Percentiles rank a stretch among this genome's conserved stretches.
These are phyloP conservation scores for Leccinum fallax DNA, from an alignment of 1,284 basidiomycete genomes.

Conservation along the genomic window DNA sequence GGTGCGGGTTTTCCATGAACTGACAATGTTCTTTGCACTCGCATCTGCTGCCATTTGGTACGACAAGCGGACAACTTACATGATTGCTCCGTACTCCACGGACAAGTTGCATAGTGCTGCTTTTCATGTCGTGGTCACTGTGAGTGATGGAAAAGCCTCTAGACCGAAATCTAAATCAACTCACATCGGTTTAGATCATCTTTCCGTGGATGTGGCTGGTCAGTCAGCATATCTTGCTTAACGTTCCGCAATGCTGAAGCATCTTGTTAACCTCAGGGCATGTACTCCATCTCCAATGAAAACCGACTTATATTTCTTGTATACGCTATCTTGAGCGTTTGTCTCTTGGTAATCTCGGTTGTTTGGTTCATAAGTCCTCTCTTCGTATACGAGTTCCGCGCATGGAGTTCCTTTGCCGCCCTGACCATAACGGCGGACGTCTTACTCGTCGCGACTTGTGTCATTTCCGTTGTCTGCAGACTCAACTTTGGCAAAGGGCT, in stretches of 20 bases:
- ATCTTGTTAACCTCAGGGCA: constrained; percentile 42
- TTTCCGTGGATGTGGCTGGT: constrained; percentile 53
- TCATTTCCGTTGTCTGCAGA: constrained; percentile 49
- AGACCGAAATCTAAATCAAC: not conserved
- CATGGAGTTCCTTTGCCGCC: constrained; percentile 54
- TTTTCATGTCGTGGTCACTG: constrained; percentile 45
- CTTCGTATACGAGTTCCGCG: constrained; percentile 49
- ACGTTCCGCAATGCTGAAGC: constrained; percentile 5
- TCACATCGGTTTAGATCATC: constrained; percentile 37
- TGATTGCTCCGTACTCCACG: constrained; percentile 35
- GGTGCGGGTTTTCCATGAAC: constrained; percentile 52
- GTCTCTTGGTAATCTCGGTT: constrained; percentile 44
- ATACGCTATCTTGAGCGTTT: constrained; percentile 46
- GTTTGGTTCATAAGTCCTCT: constrained; percentile 48
- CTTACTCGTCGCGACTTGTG: constrained; percentile 41
- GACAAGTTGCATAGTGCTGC: constrained; percentile 44
- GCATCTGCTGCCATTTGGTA: constrained; percentile 54
- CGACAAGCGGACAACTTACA: constrained; percentile 46
- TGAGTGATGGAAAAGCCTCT: constrained; percentile 30
- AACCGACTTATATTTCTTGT: constrained; percentile 42
- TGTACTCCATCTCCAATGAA: constrained; percentile 51
- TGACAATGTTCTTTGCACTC: constrained; percentile 54
- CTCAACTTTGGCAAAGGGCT: constrained; percentile 55
- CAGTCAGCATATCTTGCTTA: constrained; percentile 13
- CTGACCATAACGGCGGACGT: constrained; percentile 45